Base-by-base conservation (phyloP, 164 flowering plant species). In the Akebia trifoliata region DNA sequence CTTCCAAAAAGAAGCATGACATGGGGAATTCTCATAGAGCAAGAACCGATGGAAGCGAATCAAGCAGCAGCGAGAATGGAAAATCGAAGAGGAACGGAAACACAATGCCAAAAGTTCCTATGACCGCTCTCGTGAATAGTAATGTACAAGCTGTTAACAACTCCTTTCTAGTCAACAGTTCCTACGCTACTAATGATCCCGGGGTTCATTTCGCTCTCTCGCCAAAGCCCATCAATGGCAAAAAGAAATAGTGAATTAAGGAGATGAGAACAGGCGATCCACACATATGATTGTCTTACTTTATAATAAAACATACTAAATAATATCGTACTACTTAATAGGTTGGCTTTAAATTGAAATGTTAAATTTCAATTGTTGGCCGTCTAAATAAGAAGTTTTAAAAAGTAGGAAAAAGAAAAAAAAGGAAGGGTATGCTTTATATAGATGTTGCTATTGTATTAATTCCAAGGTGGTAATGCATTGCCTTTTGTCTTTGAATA, bases 131-230 rank as follows among this genome's bases (percentile, higher is more conserved):
- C 50, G 65, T 74, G 71, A 87, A 87, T 64, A 85, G 90, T 59
- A 87, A 87, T 31, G 92, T 87, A 2, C 95, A 87, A 47, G 67
- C 78, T 24, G 72, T 82, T 8, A 86, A 84, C 68, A 82, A 81
- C 64, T 82, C 91, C 38, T 70, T 86, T 7, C 24, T 86, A 44
- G 64, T 31, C 68, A 53, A 79, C 31, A 32, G 63, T 55, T 40
- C 71, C 26, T 70, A 58, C 72, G 26, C 69, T 12, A 80, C 77
- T 43, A 67, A 74, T 29, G 83, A 83, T 53, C 95, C 95, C 2
- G 95, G 90, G 0, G 71, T 86, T 12, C 85, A 82, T 63, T 59
- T 86, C 6, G 20, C 73, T 15, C 50, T 86, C 63, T 58, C 77
- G 4, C 61, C 75, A 53, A 78, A 76, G 66, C 76, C 77, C 2